Evolutionary conservation across 768 basidiomycete genomes (phyloP).

Genomic region (Nevesoporus exiguus): DNA sequence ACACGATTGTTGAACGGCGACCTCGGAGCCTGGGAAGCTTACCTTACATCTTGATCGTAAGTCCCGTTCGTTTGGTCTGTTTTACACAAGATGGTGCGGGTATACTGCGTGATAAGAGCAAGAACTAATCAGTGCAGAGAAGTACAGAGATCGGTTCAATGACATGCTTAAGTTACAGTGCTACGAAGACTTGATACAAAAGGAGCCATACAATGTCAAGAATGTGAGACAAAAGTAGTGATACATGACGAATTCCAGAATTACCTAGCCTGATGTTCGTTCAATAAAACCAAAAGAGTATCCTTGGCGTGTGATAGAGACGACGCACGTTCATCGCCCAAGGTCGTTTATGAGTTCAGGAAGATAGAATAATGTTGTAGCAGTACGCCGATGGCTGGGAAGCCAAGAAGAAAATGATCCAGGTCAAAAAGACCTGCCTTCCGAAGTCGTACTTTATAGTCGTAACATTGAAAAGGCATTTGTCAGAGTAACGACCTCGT

Average conservation of each 20-base stretch:
- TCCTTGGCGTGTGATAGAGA: not conserved
- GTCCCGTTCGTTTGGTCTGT: not conserved
- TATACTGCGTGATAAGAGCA: no score
- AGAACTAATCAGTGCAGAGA: not conserved
- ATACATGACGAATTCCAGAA: conserved; percentile 6
- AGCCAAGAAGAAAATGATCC: not conserved
- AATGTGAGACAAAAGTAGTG: not conserved
- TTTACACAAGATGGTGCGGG: not conserved
- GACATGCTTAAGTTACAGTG: not conserved
- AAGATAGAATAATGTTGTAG: not conserved
- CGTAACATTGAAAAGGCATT: conserved; percentile 22
- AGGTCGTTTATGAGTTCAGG: not conserved
- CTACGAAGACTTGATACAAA: not conserved
- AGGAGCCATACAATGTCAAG: not conserved
- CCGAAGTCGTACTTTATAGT: not conserved
- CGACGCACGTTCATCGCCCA: not conserved
- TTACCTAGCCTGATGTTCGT: not conserved
- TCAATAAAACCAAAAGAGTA: not conserved
- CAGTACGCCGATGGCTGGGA: not conserved
- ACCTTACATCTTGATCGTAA: not conserved
- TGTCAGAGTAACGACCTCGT: conserved; percentile 16
- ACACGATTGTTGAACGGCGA: no score
- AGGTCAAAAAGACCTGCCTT: not conserved
- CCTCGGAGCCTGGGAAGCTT: no score
- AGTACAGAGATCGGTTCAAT: not conserved